Conservation (phyloP, 2,329 filamentous ascomycete genomes). For the Colletotrichum graminicola region DNA sequence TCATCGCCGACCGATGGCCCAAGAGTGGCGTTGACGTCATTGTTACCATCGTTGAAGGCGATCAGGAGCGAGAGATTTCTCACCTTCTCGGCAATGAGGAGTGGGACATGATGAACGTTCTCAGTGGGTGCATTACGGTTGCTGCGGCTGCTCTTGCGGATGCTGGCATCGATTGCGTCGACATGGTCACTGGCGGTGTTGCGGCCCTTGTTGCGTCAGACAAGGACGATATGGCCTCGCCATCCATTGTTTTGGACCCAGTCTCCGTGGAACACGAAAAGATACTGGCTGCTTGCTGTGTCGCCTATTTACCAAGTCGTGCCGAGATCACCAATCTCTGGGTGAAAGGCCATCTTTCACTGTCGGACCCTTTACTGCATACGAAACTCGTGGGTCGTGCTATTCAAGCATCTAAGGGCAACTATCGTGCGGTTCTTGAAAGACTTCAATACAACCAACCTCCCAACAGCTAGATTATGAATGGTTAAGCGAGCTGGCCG, state of each 20-base stretch:
- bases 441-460: slow-evolving; percentile 32
- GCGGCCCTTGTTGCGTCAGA: slow-evolving; percentile 76
- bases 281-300: slow-evolving; percentile 85
- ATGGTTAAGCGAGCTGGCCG: not conserved
- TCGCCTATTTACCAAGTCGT: slow-evolving; percentile 86
- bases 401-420: slow-evolving; percentile 56
- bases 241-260: slow-evolving; percentile 78
- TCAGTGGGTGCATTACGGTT: slow-evolving; percentile 93
- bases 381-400: slow-evolving; percentile 54
- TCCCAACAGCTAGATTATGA: slow-evolving; percentile 11
- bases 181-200: slow-evolving; percentile 89
- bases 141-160: slow-evolving; percentile 93
- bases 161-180: slow-evolving; percentile 95
- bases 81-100: slow-evolving; percentile 69
- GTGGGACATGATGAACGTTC: slow-evolving; percentile 91
- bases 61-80: slow-evolving; percentile 76
- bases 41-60: slow-evolving; percentile 92
- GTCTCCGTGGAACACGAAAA: slow-evolving; percentile 83
- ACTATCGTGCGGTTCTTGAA: slow-evolving; percentile 38
- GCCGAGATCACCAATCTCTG: slow-evolving; percentile 96
- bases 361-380: slow-evolving; percentile 52
- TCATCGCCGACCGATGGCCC: slow-evolving; percentile 97
- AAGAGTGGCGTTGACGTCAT: slow-evolving; percentile 98
- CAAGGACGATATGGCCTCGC: slow-evolving; percentile 12
- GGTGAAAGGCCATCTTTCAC: slow-evolving; percentile 79